Base-by-base conservation (phyloP, 2,329 filamentous ascomycete species). In the Microcyclospora pomicola region DNA sequence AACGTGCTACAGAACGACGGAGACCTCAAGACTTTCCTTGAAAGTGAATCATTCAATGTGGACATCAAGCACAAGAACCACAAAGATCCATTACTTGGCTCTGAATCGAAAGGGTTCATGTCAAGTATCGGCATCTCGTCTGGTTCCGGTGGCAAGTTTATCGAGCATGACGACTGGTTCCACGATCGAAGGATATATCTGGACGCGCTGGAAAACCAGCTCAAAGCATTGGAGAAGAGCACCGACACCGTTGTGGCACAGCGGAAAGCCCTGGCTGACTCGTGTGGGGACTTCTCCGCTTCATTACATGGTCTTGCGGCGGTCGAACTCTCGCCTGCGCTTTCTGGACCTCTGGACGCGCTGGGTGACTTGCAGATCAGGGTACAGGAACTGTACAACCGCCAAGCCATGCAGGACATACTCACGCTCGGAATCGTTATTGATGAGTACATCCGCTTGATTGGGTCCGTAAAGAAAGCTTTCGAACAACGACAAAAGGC, bases 91-190 rank as follows among this genome's bases (percentile, higher is more conserved):
- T 76, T 85, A 37, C 70, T 92, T 3, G 77, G 76, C 31, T 38
- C 30, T 32, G 91, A 96, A 63, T 93, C 78, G 65, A 96, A 96
- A 64, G 87, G 91, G 38, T 80, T 96, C 67, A 75, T 96, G 51
- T 47, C 44, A 24, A 83, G 80, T 12, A 71, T 95, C 38, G 41
- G 45, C 35, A 37, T 46, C 15, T 39, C 35, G 13, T 31, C 35
- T 16, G 82, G 87, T 24, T 78, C 72, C 51, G 64, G 63, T 27
- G 70, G 70, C 42, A 98, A 98, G 61, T 98, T 98, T 63, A 77
- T 98, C 30, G 91, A 98, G 62, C 91, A 96, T 56, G 91, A 98
- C 58, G 91, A 98, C 64, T 98, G 88, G 91, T 98, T 98, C 64
- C 88, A 98, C 52, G 91, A 98, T 49, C 85, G 91, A 44, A 84